phyloP scores from a whole-genome alignment of 495 filamentous ascomycete genomes.

The Pyrenula massariospora region DNA sequence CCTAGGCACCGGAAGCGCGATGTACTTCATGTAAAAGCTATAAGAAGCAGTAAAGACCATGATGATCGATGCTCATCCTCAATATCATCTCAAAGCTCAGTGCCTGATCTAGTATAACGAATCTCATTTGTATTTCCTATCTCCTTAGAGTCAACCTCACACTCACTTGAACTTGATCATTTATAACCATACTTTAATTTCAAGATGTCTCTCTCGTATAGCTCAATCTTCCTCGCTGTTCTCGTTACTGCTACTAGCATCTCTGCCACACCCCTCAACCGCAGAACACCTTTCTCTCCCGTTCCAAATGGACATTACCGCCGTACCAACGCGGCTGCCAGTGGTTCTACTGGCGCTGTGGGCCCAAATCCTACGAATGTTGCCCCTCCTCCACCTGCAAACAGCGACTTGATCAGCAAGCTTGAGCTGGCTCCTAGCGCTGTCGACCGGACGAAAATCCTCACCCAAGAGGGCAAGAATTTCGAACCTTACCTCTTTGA shows the following conservation, averaged over 20 bases:
- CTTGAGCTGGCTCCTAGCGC: conserved; percentile 10
- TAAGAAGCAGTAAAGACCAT: too few relatives aligned
- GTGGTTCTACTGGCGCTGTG: neutral
- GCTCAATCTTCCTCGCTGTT: neutral
- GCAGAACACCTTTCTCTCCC: neutral
- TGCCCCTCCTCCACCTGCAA: neutral
- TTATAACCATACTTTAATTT: too few relatives aligned
- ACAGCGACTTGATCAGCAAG: conserved; percentile 10
- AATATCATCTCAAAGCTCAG: too few relatives aligned
- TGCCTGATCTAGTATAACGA: too few relatives aligned
- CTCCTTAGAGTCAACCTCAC: neutral
- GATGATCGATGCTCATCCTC: too few relatives aligned
- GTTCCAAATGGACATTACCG: neutral
- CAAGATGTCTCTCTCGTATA: neutral
- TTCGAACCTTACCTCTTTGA: conserved; percentile 21
- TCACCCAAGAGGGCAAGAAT: conserved; percentile 10
- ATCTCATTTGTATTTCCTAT: neutral
- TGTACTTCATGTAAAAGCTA: too few relatives aligned
- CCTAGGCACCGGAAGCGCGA: too few relatives aligned
- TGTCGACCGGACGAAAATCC: conserved; percentile 13
- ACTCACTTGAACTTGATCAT: too few relatives aligned
- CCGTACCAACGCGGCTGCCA: neutral
- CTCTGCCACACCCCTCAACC: neutral
- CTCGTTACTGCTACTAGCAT: neutral
- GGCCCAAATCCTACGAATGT: neutral